Conservation (phyloP, 1,284 basidiomycete species). For the Vanrija humicola region DNA sequence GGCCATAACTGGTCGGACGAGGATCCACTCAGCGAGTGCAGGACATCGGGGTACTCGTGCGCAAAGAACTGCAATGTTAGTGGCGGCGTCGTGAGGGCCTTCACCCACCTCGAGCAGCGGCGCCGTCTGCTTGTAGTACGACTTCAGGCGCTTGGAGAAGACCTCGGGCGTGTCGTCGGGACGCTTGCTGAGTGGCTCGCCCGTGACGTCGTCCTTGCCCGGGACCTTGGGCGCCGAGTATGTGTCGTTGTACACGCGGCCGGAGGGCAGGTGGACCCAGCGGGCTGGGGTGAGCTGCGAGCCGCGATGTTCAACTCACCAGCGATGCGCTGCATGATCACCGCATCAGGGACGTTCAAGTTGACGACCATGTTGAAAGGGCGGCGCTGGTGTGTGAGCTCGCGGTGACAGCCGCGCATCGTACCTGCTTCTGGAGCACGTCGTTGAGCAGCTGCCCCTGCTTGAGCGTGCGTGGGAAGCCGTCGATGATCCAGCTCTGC, state of each 20-base stretch:
- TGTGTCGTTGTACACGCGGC: conserved; percentile 87
- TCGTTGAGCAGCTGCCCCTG: conserved; percentile 81
- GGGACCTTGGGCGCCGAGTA: conserved; percentile 84
- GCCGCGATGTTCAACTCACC: conserved; percentile 39
- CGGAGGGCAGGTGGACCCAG: conserved; percentile 89
- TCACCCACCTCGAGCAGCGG: conserved; percentile 62
- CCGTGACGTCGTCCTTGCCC: conserved; percentile 87
- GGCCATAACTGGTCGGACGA: conserved; percentile 72
- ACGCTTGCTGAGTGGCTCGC: conserved; percentile 80
- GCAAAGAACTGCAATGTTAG: conserved; percentile 59
- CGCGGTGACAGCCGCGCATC: conserved; percentile 42
- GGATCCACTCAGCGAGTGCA: conserved; percentile 72
- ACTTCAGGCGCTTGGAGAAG: conserved; percentile 71
- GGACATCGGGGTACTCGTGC: conserved; percentile 54
- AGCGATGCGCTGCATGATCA: conserved; percentile 84
- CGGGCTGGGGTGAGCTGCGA: conserved; percentile 56
- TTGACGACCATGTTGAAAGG: conserved; percentile 83
- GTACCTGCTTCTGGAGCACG: conserved; percentile 41
- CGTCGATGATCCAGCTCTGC: conserved; percentile 81
- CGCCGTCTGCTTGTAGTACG: conserved; percentile 83
- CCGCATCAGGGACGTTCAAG: conserved; percentile 82
- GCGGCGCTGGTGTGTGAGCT: conserved; percentile 56
- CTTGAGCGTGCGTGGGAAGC: conserved; percentile 87
- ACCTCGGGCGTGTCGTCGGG: conserved; percentile 89
- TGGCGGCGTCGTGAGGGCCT: no score